Conservation (phyloP, 768 basidiomycete genomes). For the Tylopilus balloui region DNA sequence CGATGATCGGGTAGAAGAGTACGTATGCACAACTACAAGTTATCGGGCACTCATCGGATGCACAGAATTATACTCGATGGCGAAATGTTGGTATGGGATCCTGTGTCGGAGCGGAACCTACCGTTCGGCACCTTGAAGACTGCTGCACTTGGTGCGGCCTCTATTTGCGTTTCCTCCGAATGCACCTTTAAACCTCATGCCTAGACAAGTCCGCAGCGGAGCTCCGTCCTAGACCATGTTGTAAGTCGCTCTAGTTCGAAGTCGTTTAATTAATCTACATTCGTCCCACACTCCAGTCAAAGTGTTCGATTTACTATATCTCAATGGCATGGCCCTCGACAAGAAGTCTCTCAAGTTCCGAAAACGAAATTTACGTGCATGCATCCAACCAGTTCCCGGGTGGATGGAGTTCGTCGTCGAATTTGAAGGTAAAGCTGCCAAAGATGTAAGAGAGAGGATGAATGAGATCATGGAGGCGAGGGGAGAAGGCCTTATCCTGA, state of each 20-base stretch:
- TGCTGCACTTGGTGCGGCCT: conserved; percentile 70
- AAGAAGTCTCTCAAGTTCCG: conserved; percentile 68
- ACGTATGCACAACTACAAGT: conserved; percentile 24
- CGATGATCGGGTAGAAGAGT: conserved; percentile 77
- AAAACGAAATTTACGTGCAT: conserved; percentile 69
- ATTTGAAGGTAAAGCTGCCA: conserved; percentile 68
- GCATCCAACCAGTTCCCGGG: conserved; percentile 66
- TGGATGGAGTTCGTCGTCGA: conserved; percentile 77
- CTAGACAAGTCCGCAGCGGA: conserved; percentile 69
- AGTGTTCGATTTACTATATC: conserved; percentile 88
- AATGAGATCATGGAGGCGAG: conserved; percentile 77
- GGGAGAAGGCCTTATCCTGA: conserved; percentile 93
- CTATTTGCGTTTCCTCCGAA: not conserved
- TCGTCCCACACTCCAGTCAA: conserved; percentile 62
- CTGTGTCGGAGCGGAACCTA: conserved; percentile 77
- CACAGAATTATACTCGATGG: conserved; percentile 89
- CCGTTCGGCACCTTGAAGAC: conserved; percentile 95
- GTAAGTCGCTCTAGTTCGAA: conserved; percentile 43
- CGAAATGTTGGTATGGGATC: conserved; percentile 99
- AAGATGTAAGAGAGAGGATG: conserved; percentile 78
- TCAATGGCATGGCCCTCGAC: conserved; percentile 79
- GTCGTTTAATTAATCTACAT: not conserved
- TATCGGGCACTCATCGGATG: conserved; percentile 5
- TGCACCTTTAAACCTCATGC: not conserved
- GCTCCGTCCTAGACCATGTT: conserved; percentile 82